Evolutionary conservation across 1,284 basidiomycete species (phyloP), one percentile per base, ranked within the genome.

Genomic region (Ceratobasidium sp.): DNA sequence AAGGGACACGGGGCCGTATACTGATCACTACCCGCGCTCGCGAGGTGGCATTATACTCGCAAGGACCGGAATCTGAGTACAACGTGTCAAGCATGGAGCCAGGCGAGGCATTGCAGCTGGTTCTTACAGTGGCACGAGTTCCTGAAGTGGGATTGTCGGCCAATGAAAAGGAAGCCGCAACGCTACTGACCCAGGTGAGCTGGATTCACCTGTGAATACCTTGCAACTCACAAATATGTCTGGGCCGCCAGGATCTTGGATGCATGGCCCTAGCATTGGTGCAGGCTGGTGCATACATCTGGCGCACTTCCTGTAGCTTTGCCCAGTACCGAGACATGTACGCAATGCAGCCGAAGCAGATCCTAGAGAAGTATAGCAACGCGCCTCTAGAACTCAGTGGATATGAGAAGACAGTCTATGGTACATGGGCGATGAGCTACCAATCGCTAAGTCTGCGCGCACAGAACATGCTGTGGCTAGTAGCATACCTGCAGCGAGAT

Each of bases 201-300:
- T 36, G 5, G 21, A 18, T 28, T 14, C 10, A 53, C 10, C 3
- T 53, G 9, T 10, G 21, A 5, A 26, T 32, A 6, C 6, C 28
- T 6, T 23, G 6, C 30, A 12, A 18, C 43, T 45, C 16, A 45
- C 18, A 3, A 18, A 18, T 18, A 18, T 18, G 6, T 18, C 10
- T 45, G 8, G 43, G 8, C 18, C 43, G 28, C 9, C 21, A 65
- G 48, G 45, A 58, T 48, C 41, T 72, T 3, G 72, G 72, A 1
- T 26, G 18, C 30, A 23, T 72, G 3, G 52, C 72, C 6, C 61
- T 72, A 3, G 72, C 61, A 2, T 26, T 72, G 1, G 50, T 58
- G 1, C 72, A 72, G 32, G 36, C 61, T 21, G 72, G 72, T 28
- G 55, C 45, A 55, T 72, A 72, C 16, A 58, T 52, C 18, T 43